Conservation (phyloP, 2,329 filamentous ascomycete genomes). For the Trichophyton benhamiae region DNA sequence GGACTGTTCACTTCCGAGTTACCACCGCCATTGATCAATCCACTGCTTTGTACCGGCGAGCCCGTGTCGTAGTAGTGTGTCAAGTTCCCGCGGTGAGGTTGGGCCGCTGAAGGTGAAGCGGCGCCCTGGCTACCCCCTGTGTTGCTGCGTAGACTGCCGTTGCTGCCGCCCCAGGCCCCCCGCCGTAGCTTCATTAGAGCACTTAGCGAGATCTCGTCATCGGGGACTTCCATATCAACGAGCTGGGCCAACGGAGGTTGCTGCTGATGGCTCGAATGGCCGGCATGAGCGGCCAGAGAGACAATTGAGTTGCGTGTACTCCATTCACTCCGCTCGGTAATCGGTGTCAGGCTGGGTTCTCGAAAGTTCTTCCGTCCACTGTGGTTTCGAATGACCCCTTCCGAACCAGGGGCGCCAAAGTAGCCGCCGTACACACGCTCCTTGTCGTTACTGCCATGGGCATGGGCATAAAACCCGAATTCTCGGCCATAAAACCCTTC, state of each 20-base stretch:
- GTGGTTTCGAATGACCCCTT: constrained; percentile 49
- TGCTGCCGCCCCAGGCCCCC: constrained; percentile 70
- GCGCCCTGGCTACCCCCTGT: constrained; percentile 26
- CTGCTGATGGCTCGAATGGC: constrained; percentile 39
- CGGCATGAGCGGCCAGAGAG: constrained; percentile 48
- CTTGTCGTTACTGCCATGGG: constrained; percentile 37
- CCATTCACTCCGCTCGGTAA: constrained; percentile 91
- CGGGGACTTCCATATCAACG: constrained; percentile 47
- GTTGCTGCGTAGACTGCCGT: constrained; percentile 53
- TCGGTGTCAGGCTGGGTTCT: constrained; percentile 88
- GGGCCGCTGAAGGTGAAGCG: constrained; percentile 23
- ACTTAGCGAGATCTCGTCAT: constrained; percentile 61
- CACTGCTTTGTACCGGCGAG: neutral
- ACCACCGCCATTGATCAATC: neutral
- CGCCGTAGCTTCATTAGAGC: constrained; percentile 60
- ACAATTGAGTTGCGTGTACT: constrained; percentile 88
- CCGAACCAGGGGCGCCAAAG: constrained; percentile 64
- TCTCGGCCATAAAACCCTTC: constrained; percentile 94
- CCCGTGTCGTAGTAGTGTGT: constrained; percentile 20
- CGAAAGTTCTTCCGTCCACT: constrained; percentile 64
- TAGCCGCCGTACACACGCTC: constrained; percentile 72
- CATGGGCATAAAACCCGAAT: constrained; percentile 80
- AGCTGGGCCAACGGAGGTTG: constrained; percentile 66
- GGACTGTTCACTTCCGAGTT: neutral
- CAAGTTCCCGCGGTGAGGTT: constrained; percentile 27